These are phyloP conservation scores for Samsoniella hepiali DNA, from an alignment of 2,329 filamentous ascomycete species.

Conservation along the genomic window DNA sequence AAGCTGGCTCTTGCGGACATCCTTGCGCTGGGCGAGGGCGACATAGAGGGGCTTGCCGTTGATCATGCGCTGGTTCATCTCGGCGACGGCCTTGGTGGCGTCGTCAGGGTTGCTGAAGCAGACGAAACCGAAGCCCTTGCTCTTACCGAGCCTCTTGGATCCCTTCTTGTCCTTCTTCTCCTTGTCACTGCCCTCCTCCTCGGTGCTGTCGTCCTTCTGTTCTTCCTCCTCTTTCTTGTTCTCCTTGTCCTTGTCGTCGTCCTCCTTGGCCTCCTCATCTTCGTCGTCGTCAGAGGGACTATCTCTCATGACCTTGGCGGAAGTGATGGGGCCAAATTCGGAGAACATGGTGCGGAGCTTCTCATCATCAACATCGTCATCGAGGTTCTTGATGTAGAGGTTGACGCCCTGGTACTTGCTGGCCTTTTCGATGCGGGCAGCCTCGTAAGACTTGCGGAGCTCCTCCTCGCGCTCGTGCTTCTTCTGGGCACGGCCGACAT, in stretches of 20 bases:
- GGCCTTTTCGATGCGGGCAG: slow-evolving; percentile 94
- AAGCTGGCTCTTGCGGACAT: slow-evolving; percentile 98
- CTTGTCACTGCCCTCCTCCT: slow-evolving; percentile 46
- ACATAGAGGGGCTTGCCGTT: slow-evolving; percentile 96
- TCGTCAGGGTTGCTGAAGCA: slow-evolving; percentile 99
- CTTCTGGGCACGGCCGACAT: slow-evolving; percentile 98
- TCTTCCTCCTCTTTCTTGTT: slow-evolving; percentile 48
- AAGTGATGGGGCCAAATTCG: slow-evolving; percentile 91
- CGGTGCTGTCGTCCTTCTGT: slow-evolving; percentile 41
- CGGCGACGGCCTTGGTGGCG: slow-evolving; percentile 96
- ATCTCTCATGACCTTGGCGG: slow-evolving; percentile 99
- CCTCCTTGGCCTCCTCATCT: slow-evolving; percentile 53
- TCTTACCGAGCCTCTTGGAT: slow-evolving; percentile 82
- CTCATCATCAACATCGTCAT: slow-evolving; percentile 95
- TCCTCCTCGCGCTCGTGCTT: slow-evolving; percentile 99
- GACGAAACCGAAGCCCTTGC: slow-evolving; percentile 99
- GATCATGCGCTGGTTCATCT: slow-evolving; percentile 99
- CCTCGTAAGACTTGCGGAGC: slow-evolving; percentile 97
- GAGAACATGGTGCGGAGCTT: slow-evolving; percentile 93
- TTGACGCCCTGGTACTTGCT: slow-evolving; percentile 99
- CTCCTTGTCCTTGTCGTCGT: slow-evolving; percentile 51
- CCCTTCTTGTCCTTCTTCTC: slow-evolving; percentile 56
- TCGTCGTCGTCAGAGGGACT: slow-evolving; percentile 54
- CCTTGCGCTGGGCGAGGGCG: slow-evolving; percentile 97
- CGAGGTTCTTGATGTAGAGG: slow-evolving; percentile 98